A percentile compares a stretch with the other conserved stretches of the same genome.
Evolutionary conservation across 2,329 filamentous ascomycete genomes (phyloP).

Genomic region (Penicillium crustosum): DNA sequence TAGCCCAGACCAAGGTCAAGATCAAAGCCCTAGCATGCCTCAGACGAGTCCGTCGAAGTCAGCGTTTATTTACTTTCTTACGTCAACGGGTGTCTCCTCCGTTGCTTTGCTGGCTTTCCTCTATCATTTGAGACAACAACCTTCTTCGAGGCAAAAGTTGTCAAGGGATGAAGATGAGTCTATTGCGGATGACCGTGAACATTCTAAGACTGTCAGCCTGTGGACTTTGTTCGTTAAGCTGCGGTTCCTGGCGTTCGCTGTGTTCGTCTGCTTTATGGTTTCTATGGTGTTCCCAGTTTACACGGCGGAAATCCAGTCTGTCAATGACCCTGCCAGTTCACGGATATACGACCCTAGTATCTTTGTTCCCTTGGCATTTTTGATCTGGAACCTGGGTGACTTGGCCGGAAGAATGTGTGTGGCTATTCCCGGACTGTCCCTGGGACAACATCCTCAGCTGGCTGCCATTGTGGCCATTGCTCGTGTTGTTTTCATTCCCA

Average conservation of each 20-base stretch:
- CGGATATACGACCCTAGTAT: constrained; percentile 67
- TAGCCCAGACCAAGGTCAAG: constrained; percentile 26
- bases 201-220: constrained; percentile 57
- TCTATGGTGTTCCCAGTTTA: constrained; percentile 97
- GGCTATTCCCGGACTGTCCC: constrained; percentile 53
- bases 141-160: constrained; percentile 9
- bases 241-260: constrained; percentile 70
- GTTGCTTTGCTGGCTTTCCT: constrained; percentile 71
- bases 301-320: constrained; percentile 65
- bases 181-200: constrained; percentile 13
- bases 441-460: constrained; percentile 62
- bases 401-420: constrained; percentile 72
- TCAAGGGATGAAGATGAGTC: constrained; percentile 17
- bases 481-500: constrained; percentile 70
- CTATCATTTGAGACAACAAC: constrained; percentile 62
- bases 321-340: constrained; percentile 41
- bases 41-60: constrained; percentile 61
- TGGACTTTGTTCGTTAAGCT: constrained; percentile 72
- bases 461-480: constrained; percentile 68
- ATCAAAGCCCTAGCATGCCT: constrained; percentile 32
- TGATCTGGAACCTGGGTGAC: constrained; percentile 93
- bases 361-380: constrained; percentile 87
- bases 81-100: constrained; percentile 74
- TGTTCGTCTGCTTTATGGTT: constrained; percentile 76
- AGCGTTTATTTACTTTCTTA: constrained; percentile 88